Conservation (phyloP, 179 eudicot species). For the Amaranthus tricolor region DNA sequence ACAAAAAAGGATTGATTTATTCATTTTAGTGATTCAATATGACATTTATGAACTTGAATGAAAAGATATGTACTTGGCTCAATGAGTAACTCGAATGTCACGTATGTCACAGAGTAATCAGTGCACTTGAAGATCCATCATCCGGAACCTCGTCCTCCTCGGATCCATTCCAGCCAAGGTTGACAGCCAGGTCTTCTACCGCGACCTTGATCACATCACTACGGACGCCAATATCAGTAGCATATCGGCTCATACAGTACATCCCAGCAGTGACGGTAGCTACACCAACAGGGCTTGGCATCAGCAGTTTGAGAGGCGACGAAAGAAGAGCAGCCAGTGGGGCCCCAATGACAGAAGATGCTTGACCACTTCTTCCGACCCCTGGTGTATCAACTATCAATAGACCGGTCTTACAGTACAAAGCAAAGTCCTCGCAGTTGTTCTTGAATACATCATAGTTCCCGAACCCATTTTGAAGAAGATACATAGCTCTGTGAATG, state of each 20-base stretch:
- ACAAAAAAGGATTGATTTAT: conserved; percentile 7
- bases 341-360: conserved; percentile 91
- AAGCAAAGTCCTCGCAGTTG: conserved; percentile 96
- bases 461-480: conserved; percentile 92
- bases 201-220: conserved; percentile 87
- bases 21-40: conserved; percentile 10
- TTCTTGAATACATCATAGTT: conserved; percentile 82
- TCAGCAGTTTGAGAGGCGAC: conserved; percentile 70
- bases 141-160: conserved; percentile 26
- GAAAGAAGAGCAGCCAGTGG: conserved; percentile 92
- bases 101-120: conserved; percentile 30
- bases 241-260: conserved; percentile 95
- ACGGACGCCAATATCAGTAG: conserved; percentile 92
- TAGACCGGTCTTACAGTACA: conserved; percentile 93
- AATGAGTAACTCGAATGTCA: neutral
- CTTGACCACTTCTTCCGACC: conserved; percentile 95
- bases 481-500: conserved; percentile 89
- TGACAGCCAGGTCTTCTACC: conserved; percentile 62
- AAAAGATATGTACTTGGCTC: conserved; percentile 24
- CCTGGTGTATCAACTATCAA: conserved; percentile 58
- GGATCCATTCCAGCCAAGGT: conserved; percentile 37
- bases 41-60: conserved; percentile 10
- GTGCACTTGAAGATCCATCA: conserved; percentile 22
- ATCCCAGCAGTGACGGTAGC: conserved; percentile 94
- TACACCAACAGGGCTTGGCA: conserved; percentile 88